A percentile compares a stretch with the other conserved stretches of the same genome.
phyloP scores from a whole-genome alignment of 2,329 filamentous ascomycete genomes.

The Tolypocladium sp. region DNA sequence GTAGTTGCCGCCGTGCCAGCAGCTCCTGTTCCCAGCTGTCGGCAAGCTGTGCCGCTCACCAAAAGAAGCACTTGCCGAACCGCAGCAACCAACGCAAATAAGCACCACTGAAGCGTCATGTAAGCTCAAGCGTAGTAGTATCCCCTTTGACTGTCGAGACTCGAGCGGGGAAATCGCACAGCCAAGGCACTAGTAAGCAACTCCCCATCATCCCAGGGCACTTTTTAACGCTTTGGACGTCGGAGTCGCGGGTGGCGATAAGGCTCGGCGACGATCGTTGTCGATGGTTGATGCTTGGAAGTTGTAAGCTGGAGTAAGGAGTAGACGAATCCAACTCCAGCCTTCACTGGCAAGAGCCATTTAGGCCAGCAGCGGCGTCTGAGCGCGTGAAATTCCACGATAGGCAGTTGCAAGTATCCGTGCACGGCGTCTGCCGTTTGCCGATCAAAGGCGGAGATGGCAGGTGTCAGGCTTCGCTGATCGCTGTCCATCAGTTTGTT shows the following conservation, averaged over 20 bases:
- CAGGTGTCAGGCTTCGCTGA: neutral
- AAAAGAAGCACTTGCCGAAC: neutral
- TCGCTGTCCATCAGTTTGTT: no score
- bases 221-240: no score
- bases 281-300: neutral
- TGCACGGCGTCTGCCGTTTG: neutral
- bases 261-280: neutral
- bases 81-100: neutral
- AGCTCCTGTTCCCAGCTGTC: no score
- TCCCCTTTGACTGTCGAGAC: neutral
- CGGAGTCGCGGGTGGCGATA: no score
- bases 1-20: no score
- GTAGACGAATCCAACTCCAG: no score
- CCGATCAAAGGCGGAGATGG: neutral
- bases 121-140: no score
- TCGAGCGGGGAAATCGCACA: neutral
- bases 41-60: neutral
- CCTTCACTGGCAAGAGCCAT: neutral
- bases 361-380: neutral
- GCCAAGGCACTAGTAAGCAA: no score
- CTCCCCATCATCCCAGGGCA: no score
- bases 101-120: neutral
- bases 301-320: neutral
- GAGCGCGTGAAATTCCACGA: neutral
- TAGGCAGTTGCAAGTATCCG: neutral